Base-by-base conservation (phyloP, 2,329 filamentous ascomycete genomes). In the Orbilia blumenaviensis region DNA sequence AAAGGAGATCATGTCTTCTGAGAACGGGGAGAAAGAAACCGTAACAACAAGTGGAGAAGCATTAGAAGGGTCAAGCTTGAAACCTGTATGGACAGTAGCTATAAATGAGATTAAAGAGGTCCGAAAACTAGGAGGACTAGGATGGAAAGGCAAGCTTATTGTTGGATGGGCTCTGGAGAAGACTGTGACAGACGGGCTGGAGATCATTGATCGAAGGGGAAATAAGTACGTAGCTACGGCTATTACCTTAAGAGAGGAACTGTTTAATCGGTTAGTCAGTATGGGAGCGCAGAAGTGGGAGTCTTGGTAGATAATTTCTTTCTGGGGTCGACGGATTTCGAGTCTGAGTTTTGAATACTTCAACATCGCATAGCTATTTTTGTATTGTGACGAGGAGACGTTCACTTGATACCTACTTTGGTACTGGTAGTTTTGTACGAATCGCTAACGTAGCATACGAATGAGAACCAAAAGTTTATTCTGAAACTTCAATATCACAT, bases 201-300 rank as follows among this genome's bases (percentile, higher is more conserved):
- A 92, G 78, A 88, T 94, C 78, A 84, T 84, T 18, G 68, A 71
- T 54, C 16, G 67, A 21, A 64, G 54, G 21, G 67, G 74, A 25
- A 75, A 75, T 60, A 87, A 84, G 61, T 87, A 86, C 73, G 87
- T 88, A 62, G 82, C 95, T 1, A 96, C 91, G 5, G 92, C 92
- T 0, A 86, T 94, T 81, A 85, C 87, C 29, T 83, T 91, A 80
- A 83, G 92, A 41, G 91, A 95, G 79, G 91, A 94, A 83, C 81
- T 96, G 44, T 95, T 95, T 81, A 95, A 95, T 83, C 88, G 92
- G 14, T 81, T 94, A 66, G 84, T 93, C 69, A 88, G 91, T 1
- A 91, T 94, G 83, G 91, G 91, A 0, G 87, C 87, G 12, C 92
- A 95, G 86, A 93, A 93, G 85, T 95, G 92, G 92, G 91, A 93